Evolutionary conservation across 768 basidiomycete genomes (phyloP), one percentile per base, ranked within the genome.

Genomic region (Tulasnella sp.): DNA sequence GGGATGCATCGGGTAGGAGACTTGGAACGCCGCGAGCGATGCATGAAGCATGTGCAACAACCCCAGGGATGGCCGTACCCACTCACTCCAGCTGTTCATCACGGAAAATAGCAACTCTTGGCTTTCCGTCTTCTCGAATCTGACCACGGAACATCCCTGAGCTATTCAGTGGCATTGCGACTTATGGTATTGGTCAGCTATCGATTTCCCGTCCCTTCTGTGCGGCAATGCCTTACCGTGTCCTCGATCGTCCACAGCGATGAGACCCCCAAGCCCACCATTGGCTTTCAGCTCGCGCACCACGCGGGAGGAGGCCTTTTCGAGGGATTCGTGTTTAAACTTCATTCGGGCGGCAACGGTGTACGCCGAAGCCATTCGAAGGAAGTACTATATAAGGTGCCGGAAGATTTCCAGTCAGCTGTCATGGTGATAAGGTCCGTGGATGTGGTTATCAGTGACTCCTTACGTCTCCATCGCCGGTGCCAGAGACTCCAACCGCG

Each of bases 381-480:
- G 87, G 65, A 83, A 90, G 66, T 83, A 86, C 86, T 90, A 34
- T 6, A 32, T 29, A 32, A n/a, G 32, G 9, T 25, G n/a, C 12
- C n/a, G 39, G 46, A 49, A 55, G 42, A 25, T 52, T 21, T 15
- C 15, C 32, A 35, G 25, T 55, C 37, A 6, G 21, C 6, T 35
- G 34, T 19, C 31, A 34, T 17, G 50, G 19, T 32, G 32, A 14
- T 27, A 52, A 34, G 32, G 32, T 23, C 19, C 5, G 32, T 27
- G 52, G n/a, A 17, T 21, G 35, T 42, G 35, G 61, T n/a, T 49
- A 31, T 42, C 29, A 50, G 19, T 36, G 43, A 69, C 79, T 59
- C 65, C n/a, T n/a, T n/a, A 87, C 85, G 68, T 90, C 87, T 61
- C 87, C 87, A 62, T 89, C 81, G 6, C 88, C 88, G 11, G 88